Conservation (phyloP, 768 basidiomycete species). For the Lactarius psammicola region DNA sequence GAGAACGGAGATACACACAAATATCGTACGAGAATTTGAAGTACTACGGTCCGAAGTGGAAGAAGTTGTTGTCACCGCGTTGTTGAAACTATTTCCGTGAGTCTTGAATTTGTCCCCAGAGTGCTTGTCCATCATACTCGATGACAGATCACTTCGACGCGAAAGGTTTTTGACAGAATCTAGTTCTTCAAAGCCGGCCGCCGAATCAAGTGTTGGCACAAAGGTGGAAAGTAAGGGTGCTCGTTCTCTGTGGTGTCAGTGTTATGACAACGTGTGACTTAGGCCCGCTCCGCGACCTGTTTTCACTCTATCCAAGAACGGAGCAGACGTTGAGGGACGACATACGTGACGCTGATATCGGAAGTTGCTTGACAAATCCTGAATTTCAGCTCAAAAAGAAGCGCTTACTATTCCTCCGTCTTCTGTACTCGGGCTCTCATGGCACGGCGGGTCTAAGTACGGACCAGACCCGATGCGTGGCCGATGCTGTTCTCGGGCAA, state of each 20-base stretch:
- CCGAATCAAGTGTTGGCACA: background rate
- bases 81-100: background rate
- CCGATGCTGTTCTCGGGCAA: background rate
- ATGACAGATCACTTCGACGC: background rate
- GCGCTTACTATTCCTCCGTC: background rate
- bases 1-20: background rate
- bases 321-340: background rate
- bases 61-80: background rate
- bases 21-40: background rate
- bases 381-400: slow-evolving; percentile 14
- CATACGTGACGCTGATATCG: slow-evolving; percentile 2
- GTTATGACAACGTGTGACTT: no score
- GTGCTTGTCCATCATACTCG: background rate
- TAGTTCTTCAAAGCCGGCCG: no score
- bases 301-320: background rate
- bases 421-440: background rate
- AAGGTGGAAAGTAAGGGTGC: background rate
- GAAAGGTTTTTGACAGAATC: background rate
- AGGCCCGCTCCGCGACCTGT: background rate
- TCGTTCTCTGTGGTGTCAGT: no score
- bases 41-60: background rate
- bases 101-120: background rate
- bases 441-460: background rate
- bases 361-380: background rate
- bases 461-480: background rate